A percentile compares a stretch with the other conserved stretches of the same genome.
Evolutionary conservation across 768 basidiomycete genomes (phyloP).

Genomic region (Suillus clintonianus): DNA sequence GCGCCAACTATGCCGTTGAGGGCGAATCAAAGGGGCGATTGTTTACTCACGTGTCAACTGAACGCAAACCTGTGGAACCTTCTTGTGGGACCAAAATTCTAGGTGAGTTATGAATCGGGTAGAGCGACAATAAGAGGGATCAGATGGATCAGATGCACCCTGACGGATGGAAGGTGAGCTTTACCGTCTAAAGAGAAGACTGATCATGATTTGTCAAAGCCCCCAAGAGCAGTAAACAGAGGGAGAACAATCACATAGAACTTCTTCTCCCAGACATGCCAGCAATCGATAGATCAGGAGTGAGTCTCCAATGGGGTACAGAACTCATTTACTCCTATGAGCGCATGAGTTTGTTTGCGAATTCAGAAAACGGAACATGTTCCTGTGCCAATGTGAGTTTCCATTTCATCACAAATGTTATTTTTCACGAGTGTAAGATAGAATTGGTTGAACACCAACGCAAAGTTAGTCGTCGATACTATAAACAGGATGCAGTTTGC

Average conservation of each 20-base stretch:
- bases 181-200: background rate
- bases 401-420: background rate
- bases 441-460: constrained; percentile 24
- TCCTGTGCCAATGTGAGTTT: constrained; percentile 6
- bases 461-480: constrained; percentile 15
- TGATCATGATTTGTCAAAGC: constrained; percentile 24
- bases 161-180: background rate
- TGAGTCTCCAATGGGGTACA: constrained; percentile 22
- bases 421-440: constrained; percentile 20
- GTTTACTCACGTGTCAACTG: background rate
- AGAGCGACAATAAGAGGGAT: background rate
- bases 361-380: constrained; percentile 15
- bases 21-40: background rate
- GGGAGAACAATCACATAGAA: constrained; percentile 31
- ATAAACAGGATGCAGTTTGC: constrained; percentile 18
- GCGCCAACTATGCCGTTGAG: too few species aligned
- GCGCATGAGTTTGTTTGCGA: constrained; percentile 14
- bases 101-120: background rate
- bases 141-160: background rate
- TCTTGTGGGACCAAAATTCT: background rate
- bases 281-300: constrained; percentile 37
- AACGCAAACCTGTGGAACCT: background rate
- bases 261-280: constrained; percentile 31
- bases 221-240: constrained; percentile 23
- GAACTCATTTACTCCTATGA: constrained; percentile 28